Percentiles rank a stretch among this genome's conserved stretches.
Evolutionary conservation across 306 rosid species (phyloP).

Genomic region (Styphnolobium japonicum): DNA sequence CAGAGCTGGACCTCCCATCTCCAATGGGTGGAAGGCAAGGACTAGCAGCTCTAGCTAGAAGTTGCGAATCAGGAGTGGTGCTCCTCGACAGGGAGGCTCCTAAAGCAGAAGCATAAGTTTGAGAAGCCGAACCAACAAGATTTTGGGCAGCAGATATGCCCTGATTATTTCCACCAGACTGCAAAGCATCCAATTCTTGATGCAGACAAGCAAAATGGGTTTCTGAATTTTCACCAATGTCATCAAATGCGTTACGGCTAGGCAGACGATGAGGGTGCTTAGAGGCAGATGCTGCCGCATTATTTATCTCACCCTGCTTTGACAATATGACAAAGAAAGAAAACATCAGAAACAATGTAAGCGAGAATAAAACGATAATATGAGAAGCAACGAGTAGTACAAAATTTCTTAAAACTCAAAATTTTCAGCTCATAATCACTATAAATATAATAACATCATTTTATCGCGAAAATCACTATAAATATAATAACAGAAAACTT

Average conservation of each 20-base stretch:
- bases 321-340: neutral
- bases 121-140: constrained; percentile 62
- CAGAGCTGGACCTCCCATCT: constrained; percentile 61
- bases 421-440: neutral
- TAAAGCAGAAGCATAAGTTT: constrained; percentile 75
- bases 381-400: neutral
- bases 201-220: constrained; percentile 51
- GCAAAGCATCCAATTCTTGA: constrained; percentile 57
- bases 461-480: neutral
- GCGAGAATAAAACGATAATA: neutral
- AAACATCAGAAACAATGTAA: constrained; percentile 9
- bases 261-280: constrained; percentile 67
- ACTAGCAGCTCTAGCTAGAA: constrained; percentile 86
- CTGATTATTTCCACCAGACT: constrained; percentile 56
- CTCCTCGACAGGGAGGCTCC: constrained; percentile 88
- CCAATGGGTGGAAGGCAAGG: constrained; percentile 95
- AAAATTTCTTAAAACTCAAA: neutral
- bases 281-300: constrained; percentile 46
- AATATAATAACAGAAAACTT: no score
- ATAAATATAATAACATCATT: neutral
- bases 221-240: constrained; percentile 55
- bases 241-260: constrained; percentile 68
- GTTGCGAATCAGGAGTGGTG: constrained; percentile 88
- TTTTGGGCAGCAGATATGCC: constrained; percentile 60
- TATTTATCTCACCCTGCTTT: constrained; percentile 33